Base-by-base conservation (phyloP, 2,329 filamentous ascomycete genomes). In the Pyrenochaeta sp. region DNA sequence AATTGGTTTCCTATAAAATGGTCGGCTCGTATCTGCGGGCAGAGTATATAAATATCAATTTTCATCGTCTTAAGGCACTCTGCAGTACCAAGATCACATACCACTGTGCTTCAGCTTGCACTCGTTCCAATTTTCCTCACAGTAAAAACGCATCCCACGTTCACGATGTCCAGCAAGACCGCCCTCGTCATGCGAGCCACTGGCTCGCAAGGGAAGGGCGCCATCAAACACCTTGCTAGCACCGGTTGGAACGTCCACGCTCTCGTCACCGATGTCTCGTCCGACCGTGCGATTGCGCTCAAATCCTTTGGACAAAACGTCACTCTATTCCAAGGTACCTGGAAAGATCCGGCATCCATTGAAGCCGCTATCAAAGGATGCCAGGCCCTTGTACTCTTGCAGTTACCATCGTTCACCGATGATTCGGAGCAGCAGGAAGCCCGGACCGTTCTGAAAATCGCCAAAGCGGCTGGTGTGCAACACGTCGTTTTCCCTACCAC, bases 161-260 rank as follows among this genome's bases (percentile, higher is more conserved):
- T 28, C 27, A 36, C 15, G 34, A 67, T 66, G 62, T 43, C 58
- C 15, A 4, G 53, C 1, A 68, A 69, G 45, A 60, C 59, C 24
- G 61, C 59, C 10, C 59, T 71, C 19, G 59, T 71, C 10, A 57
- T 65, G 34, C 62, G 67, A 19, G 66, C 67, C 32, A 71, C 66
- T 4, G 67, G 67, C 50, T 45, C 50, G 10, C 66, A 69, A 57
- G 62, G 66, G 2, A 61, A 48, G 37, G 66, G 39, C 19, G 59
- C 75, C 7, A 61, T 68, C 47, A 56, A 68, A 24, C 64, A 76
- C 50, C 64, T 79, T 0, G 58, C 71, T 24, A 54, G 67, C 40
- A 22, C 67, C 0, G 67, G 64, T 30, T 67, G 71, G 60, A 61
- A 66, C 32, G 62, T 77, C 4, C 73, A 77, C 60, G 73, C 74